Base-by-base conservation (phyloP, 1,139 yeast species). In the Nakaseomyces uthaithaninus region DNA sequence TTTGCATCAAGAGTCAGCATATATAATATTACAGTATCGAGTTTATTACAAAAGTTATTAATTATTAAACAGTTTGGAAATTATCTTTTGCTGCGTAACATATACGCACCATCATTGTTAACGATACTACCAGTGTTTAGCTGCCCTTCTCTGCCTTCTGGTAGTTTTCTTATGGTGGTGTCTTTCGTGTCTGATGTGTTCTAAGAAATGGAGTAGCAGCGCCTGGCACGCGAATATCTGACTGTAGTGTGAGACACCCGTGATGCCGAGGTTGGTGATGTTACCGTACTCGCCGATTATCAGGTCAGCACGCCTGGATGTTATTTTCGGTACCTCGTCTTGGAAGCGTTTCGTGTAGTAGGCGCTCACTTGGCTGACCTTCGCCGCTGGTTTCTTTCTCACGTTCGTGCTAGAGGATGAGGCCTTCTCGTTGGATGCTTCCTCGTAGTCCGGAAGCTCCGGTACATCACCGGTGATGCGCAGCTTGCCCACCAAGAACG, bases 221-320 rank as follows among this genome's bases (percentile, higher is more conserved):
- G 33, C 33, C 12, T 30, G 33, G 18, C 33, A 30, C 10, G 33
- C 33, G 18, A 30, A 5, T 16, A 30, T 30, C 12, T 17, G 23
- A 18, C 23, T 30, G 12, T 30, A 30, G 4, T 2, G 6, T 2
- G 33, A 30, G 14, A 30, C 33, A 17, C 15, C 23, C 5, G 33
- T 17, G 23, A 30, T 30, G 11, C 33, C 33, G 15, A 30, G n/a
- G 23, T 17, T 9, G 8, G 22, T 17, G 12, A 18, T 17, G 18
- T 30, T 15, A 18, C 23, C 15, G 7, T 10, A 18, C 15, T 30
- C 33, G 2, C 33, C 33, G 12, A 30, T 30, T 9, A 30, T 30
- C 23, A 30, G 18, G n/a, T 30, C 33, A 17, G 33, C 33, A 17
- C 33, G 33, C 23, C 33, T 30, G 23, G 33, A 30, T 10, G 15